A percentile compares a stretch with the other conserved stretches of the same genome.
Evolutionary conservation across 805 yeast species (phyloP).

Genomic region (Jamesozyma hellenica): DNA sequence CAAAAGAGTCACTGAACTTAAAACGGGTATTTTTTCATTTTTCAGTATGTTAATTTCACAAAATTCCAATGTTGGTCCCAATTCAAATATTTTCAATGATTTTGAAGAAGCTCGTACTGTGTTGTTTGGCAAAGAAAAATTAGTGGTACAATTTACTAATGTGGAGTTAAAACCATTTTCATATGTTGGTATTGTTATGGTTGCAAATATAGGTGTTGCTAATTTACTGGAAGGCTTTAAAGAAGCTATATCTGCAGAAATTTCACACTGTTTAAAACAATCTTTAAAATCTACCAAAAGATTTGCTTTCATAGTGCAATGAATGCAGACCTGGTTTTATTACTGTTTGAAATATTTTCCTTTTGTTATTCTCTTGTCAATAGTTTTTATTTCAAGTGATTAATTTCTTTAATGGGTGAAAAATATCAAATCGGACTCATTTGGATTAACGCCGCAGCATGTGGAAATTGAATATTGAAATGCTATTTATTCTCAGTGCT

Average conservation of each 20-base stretch:
- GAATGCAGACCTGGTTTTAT: too few relatives aligned
- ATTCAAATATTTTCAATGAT: neutral
- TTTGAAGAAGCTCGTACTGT: neutral
- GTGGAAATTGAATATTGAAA: too few relatives aligned
- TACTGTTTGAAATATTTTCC: too few relatives aligned
- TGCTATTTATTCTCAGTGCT: too few relatives aligned
- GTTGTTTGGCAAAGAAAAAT: neutral
- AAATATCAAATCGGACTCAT: too few relatives aligned
- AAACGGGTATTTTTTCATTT: conserved; percentile 3
- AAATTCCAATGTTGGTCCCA: conserved; percentile 8
- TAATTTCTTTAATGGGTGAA: too few relatives aligned
- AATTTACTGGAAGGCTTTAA: neutral
- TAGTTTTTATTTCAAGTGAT: too few relatives aligned
- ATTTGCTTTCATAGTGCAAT: neutral
- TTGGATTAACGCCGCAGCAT: too few relatives aligned
- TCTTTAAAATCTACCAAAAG: neutral
- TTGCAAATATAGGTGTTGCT: neutral
- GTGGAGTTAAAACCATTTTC: neutral
- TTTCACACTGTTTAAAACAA: neutral
- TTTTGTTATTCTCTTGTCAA: too few relatives aligned
- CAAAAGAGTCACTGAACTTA: conserved; percentile 11
- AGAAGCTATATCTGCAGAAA: neutral
- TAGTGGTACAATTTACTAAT: neutral
- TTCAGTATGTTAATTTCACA: conserved; percentile 9
- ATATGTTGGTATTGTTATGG: neutral